These are phyloP conservation scores for Actinomucor elegans DNA, from an alignment of 371 early-diverging fungal species.

Conservation along the genomic window DNA sequence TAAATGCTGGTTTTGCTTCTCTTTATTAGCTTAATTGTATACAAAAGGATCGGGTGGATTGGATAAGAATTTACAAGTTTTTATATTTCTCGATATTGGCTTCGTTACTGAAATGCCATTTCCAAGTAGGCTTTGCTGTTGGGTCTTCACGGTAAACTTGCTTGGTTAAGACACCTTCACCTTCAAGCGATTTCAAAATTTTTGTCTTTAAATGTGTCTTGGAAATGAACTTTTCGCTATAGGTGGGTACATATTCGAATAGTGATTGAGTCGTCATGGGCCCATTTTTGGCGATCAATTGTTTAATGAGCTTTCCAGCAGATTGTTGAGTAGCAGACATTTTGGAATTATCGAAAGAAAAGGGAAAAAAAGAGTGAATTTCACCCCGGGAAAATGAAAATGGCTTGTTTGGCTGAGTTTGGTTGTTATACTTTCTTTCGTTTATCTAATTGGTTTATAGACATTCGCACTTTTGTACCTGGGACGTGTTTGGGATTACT, in stretches of 20 bases:
- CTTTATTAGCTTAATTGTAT: background rate
- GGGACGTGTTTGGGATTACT: no score
- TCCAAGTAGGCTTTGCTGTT: constrained; percentile 19
- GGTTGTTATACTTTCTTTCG: no score
- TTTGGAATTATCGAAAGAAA: background rate
- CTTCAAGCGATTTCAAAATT: constrained; percentile 28
- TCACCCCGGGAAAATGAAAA: no score
- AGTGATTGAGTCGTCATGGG: constrained; percentile 38
- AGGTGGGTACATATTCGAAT: constrained; percentile 20
- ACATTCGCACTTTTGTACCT: no score
- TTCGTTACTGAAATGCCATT: constrained; percentile 25
- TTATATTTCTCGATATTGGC: constrained; percentile 18
- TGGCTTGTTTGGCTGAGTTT: no score
- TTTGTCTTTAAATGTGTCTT: constrained; percentile 38
- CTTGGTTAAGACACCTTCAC: constrained; percentile 24
- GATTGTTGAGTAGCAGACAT: constrained; percentile 10
- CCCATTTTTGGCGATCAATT: constrained; percentile 39
- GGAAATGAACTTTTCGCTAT: constrained; percentile 24
- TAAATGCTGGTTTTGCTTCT: background rate
- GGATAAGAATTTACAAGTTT: constrained; percentile 1
- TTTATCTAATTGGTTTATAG: no score
- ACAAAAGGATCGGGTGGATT: no score
- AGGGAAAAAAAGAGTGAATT: background rate
- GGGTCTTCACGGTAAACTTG: constrained; percentile 19
- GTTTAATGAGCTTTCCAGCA: constrained; percentile 35